Evolutionary conservation across 2,329 filamentous ascomycete species (phyloP).

Genomic region (Dactylellina parvicollis): DNA sequence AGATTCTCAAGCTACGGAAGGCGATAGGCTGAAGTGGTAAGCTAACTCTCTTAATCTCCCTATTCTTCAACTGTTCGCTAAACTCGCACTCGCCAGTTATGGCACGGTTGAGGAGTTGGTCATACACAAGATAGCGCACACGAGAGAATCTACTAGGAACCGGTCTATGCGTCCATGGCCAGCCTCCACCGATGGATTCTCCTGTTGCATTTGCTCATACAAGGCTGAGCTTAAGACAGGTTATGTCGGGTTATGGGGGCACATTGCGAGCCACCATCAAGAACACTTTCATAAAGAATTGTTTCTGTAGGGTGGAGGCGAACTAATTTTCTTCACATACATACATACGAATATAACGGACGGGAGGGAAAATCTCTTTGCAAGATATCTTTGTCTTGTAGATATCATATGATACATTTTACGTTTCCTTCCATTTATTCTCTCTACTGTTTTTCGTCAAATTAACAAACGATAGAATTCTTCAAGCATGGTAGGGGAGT

Average conservation of each 20-base stretch:
- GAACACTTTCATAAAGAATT: constrained; percentile 16
- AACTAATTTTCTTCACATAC: no score
- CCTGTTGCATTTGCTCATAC: constrained; percentile 16
- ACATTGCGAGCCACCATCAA: constrained; percentile 30
- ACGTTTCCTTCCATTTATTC: no score
- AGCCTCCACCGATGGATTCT: constrained; percentile 20
- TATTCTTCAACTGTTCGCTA: neutral
- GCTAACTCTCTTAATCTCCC: neutral
- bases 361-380: neutral
- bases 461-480: no score
- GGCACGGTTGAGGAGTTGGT: neutral
- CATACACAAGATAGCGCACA: constrained; percentile 28
- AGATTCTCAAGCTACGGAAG: constrained; percentile 8
- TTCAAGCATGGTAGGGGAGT: no score
- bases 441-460: no score
- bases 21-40: constrained; percentile 13
- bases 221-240: constrained; percentile 19
- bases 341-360: no score
- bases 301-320: constrained; percentile 10
- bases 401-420: neutral
- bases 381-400: neutral
- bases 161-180: constrained; percentile 40
- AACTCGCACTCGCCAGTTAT: constrained; percentile 4
- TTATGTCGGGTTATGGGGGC: constrained; percentile 27
- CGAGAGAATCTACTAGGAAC: constrained; percentile 12